These are phyloP conservation scores for Aureobasidium sp. DNA, from an alignment of 2,329 filamentous ascomycete genomes.

Conservation along the genomic window DNA sequence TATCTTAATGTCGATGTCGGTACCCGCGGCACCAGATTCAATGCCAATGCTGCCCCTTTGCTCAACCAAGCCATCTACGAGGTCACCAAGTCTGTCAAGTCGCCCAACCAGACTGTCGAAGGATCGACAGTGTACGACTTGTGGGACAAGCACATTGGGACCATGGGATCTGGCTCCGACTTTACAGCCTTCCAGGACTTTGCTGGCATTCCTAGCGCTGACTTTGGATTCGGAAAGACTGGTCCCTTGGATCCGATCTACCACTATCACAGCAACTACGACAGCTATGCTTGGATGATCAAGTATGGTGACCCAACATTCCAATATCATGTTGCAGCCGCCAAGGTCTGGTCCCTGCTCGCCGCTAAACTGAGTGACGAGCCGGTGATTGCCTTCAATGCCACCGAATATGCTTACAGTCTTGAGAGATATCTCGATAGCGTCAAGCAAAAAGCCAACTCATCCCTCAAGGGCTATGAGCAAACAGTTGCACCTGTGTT, in stretches of 20 bases:
- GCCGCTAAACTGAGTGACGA: slow-evolving; percentile 42
- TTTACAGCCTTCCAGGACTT: slow-evolving; percentile 50
- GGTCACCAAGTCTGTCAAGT: slow-evolving; percentile 54
- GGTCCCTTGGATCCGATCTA: slow-evolving; percentile 47
- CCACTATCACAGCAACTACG: slow-evolving; percentile 80
- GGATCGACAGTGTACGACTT: slow-evolving; percentile 62
- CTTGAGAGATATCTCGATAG: slow-evolving; percentile 37
- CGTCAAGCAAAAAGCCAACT: slow-evolving; percentile 28
- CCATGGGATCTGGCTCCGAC: slow-evolving; percentile 48
- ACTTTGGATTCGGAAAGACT: slow-evolving; percentile 38
- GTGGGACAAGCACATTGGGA: slow-evolving; percentile 50
- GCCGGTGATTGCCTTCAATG: slow-evolving; percentile 42
- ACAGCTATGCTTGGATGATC: slow-evolving; percentile 78
- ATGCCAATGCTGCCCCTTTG: slow-evolving; percentile 62
- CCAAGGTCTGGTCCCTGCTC: slow-evolving; percentile 40
- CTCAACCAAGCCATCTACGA: slow-evolving; percentile 67
- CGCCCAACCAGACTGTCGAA: slow-evolving; percentile 63
- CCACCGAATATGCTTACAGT: slow-evolving; percentile 40
- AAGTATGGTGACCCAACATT: slow-evolving; percentile 62
- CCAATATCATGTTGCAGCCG: slow-evolving; percentile 49
- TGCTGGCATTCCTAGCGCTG: slow-evolving; percentile 43
- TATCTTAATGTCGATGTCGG: slow-evolving; percentile 84
- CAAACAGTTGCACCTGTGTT: slow-evolving; percentile 34
- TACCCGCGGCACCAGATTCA: slow-evolving; percentile 57
- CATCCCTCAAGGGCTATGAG: slow-evolving; percentile 18